Percentiles rank a stretch among this genome's conserved stretches.
phyloP scores from a whole-genome alignment of 2,329 filamentous ascomycete species.

The Magnaporthiopsis incrustans region DNA sequence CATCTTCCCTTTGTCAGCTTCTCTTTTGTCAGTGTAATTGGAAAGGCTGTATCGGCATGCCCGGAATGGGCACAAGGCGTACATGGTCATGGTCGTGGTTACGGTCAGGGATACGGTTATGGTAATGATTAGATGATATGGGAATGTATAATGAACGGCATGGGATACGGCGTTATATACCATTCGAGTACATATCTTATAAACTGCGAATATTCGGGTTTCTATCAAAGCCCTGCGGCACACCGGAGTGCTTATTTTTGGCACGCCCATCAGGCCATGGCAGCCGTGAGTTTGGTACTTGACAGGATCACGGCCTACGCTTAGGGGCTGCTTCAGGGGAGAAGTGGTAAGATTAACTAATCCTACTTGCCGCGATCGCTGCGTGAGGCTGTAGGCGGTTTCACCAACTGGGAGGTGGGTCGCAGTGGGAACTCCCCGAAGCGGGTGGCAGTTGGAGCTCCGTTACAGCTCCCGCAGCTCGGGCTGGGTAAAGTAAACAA shows the following conservation, averaged over 20 bases:
- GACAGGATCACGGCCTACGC: too few species aligned
- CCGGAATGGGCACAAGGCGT: neutral
- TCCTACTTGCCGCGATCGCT: too few species aligned
- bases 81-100: neutral
- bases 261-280: neutral
- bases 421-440: neutral
- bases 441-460: neutral
- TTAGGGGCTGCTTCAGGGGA: neutral
- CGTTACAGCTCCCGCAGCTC: neutral
- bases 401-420: neutral
- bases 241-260: neutral
- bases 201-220: neutral
- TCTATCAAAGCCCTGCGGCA: neutral
- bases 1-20: neutral
- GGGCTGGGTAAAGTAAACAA: neutral
- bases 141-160: neutral
- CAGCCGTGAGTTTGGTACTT: neutral
- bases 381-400: neutral
- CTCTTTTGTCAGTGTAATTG: neutral
- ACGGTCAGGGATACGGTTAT: too few species aligned
- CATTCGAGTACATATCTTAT: neutral
- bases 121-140: neutral
- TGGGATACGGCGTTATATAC: neutral
- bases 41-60: neutral
- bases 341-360: too few species aligned